A percentile compares a stretch with the other conserved stretches of the same genome.
Conservation (phyloP, 2,329 filamentous ascomycete genomes). For the Septoria linicola region DNA sequence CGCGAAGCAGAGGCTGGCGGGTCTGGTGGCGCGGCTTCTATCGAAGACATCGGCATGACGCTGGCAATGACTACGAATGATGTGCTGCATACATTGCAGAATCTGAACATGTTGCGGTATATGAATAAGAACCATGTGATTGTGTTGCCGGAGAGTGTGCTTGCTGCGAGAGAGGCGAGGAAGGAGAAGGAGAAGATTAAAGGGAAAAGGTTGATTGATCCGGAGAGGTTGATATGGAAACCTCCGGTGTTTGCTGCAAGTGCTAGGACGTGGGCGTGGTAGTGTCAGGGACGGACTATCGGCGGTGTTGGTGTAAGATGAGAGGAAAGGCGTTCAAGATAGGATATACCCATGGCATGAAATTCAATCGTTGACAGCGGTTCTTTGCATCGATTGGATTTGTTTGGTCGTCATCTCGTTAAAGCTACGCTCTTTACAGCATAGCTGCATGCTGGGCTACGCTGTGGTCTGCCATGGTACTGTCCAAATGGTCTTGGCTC, state of each 20-base stretch:
- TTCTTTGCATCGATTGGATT: too few species aligned
- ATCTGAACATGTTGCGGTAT: conserved; percentile 91
- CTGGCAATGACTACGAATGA: conserved; percentile 97
- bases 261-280: conserved; percentile 95
- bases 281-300: conserved; percentile 23
- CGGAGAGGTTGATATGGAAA: conserved; percentile 84
- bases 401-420: too few species aligned
- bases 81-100: conserved; percentile 90
- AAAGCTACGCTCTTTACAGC: too few species aligned
- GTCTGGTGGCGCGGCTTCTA: conserved; percentile 68
- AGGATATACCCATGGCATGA: conserved; percentile 14
- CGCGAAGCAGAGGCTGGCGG: conserved; percentile 50
- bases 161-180: conserved; percentile 67
- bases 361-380: too few species aligned
- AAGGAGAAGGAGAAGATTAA: conserved; percentile 72
- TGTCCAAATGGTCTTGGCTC: too few species aligned
- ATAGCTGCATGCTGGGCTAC: too few species aligned
- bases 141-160: conserved; percentile 79
- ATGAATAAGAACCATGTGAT: conserved; percentile 97
- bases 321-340: neutral
- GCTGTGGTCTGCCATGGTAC: too few species aligned
- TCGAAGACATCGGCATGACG: conserved; percentile 75
- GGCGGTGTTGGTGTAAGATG: neutral
- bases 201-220: conserved; percentile 74
- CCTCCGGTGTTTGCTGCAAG: conserved; percentile 91